Conservation (phyloP, 805 yeast species). For the Candida andamanensis region DNA sequence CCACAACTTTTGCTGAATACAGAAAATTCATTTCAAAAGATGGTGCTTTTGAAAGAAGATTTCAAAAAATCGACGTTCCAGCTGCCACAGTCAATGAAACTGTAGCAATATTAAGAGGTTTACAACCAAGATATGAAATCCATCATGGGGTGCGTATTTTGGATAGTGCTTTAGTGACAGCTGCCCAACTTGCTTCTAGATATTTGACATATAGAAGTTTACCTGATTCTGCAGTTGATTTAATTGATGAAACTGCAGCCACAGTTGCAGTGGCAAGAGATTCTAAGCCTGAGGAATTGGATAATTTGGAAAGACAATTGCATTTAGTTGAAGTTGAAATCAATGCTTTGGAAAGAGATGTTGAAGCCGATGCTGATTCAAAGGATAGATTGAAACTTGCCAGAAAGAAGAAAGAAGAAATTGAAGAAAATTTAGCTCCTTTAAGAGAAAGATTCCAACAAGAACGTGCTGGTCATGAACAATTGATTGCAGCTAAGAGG, state of each 20-base stretch:
- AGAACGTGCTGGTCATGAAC: conserved; percentile 89
- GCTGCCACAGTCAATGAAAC: conserved; percentile 93
- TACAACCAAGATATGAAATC: conserved; percentile 90
- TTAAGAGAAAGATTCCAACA: conserved; percentile 77
- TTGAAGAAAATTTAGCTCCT: conserved; percentile 83
- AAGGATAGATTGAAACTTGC: conserved; percentile 83
- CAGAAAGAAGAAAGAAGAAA: conserved; percentile 67
- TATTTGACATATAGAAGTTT: conserved; percentile 91
- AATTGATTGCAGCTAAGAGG: conserved; percentile 81
- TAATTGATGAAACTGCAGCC: conserved; percentile 96
- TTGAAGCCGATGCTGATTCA: conserved; percentile 76
- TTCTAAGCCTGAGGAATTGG: conserved; percentile 95
- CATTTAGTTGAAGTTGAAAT: conserved; percentile 93
- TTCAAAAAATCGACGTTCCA: conserved; percentile 93
- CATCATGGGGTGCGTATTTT: conserved; percentile 97
- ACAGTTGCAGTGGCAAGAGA: conserved; percentile 97
- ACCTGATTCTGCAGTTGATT: conserved; percentile 96
- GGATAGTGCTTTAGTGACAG: conserved; percentile 89
- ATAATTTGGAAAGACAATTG: conserved; percentile 85
- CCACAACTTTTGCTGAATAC: conserved; percentile 93
- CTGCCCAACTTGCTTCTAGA: conserved; percentile 91
- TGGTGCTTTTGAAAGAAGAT: conserved; percentile 98
- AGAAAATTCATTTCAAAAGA: conserved; percentile 90
- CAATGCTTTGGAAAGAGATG: conserved; percentile 93
- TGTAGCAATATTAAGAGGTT: conserved; percentile 91